phyloP scores from a whole-genome alignment of 2,329 filamentous ascomycete species.

The Fusarium graminum region DNA sequence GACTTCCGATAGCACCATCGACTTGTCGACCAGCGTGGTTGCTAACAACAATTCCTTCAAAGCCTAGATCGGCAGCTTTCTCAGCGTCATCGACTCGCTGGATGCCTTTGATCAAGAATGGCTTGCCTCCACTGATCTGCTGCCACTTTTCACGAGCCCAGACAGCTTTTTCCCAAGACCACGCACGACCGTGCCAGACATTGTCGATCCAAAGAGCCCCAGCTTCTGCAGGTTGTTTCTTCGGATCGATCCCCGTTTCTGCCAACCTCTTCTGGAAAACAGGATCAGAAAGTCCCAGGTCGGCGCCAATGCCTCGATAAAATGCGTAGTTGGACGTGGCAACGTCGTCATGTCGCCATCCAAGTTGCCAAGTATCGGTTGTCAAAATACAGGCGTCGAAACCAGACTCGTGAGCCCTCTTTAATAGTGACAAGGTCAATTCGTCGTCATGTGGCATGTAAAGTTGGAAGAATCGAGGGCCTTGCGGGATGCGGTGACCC shows the following conservation, averaged over 20 bases:
- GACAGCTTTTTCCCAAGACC: conserved; percentile 25
- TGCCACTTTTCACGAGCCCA: conserved; percentile 26
- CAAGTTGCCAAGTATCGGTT: conserved; percentile 18
- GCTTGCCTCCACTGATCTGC: conserved; percentile 20
- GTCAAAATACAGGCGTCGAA: conserved; percentile 10
- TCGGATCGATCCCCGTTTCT: conserved; percentile 10
- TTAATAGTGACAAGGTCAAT: background rate
- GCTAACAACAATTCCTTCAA: conserved; percentile 13
- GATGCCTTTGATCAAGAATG: conserved; percentile 27
- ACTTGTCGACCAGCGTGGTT: conserved; percentile 17
- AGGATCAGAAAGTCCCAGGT: conserved; percentile 9
- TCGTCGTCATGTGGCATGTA: conserved; percentile 25
- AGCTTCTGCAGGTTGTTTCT: conserved; percentile 16
- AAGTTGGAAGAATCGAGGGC: conserved; percentile 12
- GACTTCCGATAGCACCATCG: conserved; percentile 15
- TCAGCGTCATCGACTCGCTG: conserved; percentile 17
- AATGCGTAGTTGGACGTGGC: conserved; percentile 20
- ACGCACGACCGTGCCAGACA: conserved; percentile 24
- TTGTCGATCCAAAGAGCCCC: conserved; percentile 29
- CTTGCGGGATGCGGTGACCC: background rate
- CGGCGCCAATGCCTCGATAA: conserved; percentile 15
- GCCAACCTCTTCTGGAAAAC: conserved; percentile 14
- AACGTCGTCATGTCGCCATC: conserved; percentile 22
- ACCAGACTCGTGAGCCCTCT: conserved; percentile 1
- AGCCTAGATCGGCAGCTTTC: conserved; percentile 16